phyloP scores from a whole-genome alignment of 2,329 filamentous ascomycete genomes.

The Grosmannia clavigera region DNA sequence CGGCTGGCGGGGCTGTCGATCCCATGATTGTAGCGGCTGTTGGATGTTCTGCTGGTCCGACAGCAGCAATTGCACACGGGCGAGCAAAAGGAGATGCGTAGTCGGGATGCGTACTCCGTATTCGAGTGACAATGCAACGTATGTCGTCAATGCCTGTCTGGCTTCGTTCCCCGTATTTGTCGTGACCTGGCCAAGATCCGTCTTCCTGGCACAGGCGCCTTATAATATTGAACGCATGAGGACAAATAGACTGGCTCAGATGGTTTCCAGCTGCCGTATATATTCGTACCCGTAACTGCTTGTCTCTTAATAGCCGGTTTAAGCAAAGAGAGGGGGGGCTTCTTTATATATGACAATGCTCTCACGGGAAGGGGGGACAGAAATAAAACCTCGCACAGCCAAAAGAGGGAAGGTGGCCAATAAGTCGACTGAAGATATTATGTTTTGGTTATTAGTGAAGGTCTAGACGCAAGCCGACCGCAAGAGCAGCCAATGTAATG shows the following conservation, averaged over 20 bases:
- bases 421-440: background rate
- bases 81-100: background rate
- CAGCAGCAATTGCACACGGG: background rate
- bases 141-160: background rate
- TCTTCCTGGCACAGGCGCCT: background rate
- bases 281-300: background rate
- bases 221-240: background rate
- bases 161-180: background rate
- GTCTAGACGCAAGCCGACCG: background rate
- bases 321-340: background rate
- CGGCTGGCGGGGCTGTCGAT: slow-evolving; percentile 4
- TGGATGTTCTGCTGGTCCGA: slow-evolving; percentile 2
- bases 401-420: background rate
- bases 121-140: too few species aligned
- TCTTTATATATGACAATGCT: slow-evolving; percentile 7
- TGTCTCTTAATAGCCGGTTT: background rate
- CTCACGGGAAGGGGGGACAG: background rate
- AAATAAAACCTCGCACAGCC: background rate
- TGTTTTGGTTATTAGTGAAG: background rate
- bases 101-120: too few species aligned
- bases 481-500: background rate
- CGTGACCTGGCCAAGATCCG: background rate
- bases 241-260: background rate
- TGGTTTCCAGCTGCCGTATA: background rate
- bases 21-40: slow-evolving; percentile 3